Conservation (phyloP, 495 filamentous ascomycete genomes). For the Trichoderma gamsii region DNA sequence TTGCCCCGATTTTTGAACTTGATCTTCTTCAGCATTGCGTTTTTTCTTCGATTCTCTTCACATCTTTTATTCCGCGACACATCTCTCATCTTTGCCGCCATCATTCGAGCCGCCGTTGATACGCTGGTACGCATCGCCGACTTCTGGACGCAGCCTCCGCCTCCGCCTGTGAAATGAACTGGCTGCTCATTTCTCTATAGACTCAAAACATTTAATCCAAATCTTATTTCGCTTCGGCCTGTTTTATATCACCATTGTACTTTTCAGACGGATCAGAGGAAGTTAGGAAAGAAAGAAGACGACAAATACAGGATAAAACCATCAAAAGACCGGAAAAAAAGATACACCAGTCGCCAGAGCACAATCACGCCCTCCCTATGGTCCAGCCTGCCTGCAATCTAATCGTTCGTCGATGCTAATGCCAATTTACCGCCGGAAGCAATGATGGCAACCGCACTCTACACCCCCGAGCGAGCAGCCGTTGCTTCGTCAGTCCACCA, state of each 20-base stretch:
- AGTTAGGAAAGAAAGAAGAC: not conserved
- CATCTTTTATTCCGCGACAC: slow-evolving; percentile 24
- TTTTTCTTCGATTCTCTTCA: slow-evolving; percentile 23
- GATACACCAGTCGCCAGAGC: not conserved
- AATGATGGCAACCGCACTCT: slow-evolving; percentile 37
- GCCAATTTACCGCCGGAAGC: slow-evolving; percentile 45
- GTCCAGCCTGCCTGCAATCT: slow-evolving; percentile 16
- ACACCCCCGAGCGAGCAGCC: slow-evolving; percentile 32
- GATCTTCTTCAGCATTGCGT: slow-evolving; percentile 21
- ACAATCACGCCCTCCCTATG: slow-evolving; percentile 1
- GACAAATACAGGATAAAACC: not conserved
- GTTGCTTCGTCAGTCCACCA: slow-evolving; percentile 25
- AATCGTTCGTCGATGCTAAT: slow-evolving; percentile 35
- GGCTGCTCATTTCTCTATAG: slow-evolving; percentile 5
- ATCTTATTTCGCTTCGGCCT: not conserved
- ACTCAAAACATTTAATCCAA: not conserved
- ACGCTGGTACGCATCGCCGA: slow-evolving; percentile 10
- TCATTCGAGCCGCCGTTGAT: slow-evolving; percentile 5
- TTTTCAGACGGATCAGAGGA: not conserved
- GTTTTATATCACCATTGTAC: not conserved
- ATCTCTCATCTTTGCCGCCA: slow-evolving; percentile 2
- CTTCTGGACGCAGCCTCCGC: not conserved
- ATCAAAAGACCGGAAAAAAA: not conserved
- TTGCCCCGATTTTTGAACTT: slow-evolving; percentile 19
- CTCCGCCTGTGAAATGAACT: not conserved